These are phyloP conservation scores for Ophiostoma sp. DNA, from an alignment of 2,329 filamentous ascomycete species.

Conservation along the genomic window DNA sequence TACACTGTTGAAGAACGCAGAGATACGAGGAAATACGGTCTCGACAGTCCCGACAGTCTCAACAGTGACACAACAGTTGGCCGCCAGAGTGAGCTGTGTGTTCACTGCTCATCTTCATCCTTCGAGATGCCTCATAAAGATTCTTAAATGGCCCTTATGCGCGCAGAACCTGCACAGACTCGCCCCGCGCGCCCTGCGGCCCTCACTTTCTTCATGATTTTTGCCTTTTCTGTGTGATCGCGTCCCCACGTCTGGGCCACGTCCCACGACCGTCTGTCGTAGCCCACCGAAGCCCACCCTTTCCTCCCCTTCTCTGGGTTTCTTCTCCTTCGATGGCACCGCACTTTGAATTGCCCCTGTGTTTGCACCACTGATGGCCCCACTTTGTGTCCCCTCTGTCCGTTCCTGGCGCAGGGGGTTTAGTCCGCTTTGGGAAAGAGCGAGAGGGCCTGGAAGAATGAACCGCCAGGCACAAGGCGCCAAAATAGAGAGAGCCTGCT, in stretches of 20 bases:
- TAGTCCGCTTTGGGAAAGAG: slow-evolving; percentile 19
- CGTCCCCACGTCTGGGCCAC: slow-evolving; percentile 2
- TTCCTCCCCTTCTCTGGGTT: slow-evolving; percentile 6
- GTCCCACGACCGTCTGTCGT: not conserved
- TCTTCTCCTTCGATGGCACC: slow-evolving; percentile 18
- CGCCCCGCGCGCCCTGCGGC: not conserved
- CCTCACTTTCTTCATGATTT: not conserved
- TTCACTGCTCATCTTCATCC: not conserved
- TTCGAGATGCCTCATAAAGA: not conserved
- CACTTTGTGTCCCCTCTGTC: not conserved
- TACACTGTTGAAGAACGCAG: not conserved
- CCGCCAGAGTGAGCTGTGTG: not conserved
- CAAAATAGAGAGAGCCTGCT: not conserved
- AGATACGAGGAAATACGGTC: not conserved
- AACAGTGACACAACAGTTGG: not conserved
- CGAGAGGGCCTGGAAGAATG: slow-evolving; percentile 16
- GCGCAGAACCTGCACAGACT: not conserved
- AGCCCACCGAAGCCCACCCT: not conserved
- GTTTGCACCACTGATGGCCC: slow-evolving; percentile 14
- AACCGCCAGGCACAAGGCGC: not conserved
- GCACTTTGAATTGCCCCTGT: not conserved
- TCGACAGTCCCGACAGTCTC: not conserved
- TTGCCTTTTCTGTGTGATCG: not conserved
- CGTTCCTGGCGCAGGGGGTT: slow-evolving; percentile 6
- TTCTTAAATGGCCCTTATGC: not conserved